Conservation (phyloP, 1,139 yeast genomes). For the Trichomonascaceae sp. region DNA sequence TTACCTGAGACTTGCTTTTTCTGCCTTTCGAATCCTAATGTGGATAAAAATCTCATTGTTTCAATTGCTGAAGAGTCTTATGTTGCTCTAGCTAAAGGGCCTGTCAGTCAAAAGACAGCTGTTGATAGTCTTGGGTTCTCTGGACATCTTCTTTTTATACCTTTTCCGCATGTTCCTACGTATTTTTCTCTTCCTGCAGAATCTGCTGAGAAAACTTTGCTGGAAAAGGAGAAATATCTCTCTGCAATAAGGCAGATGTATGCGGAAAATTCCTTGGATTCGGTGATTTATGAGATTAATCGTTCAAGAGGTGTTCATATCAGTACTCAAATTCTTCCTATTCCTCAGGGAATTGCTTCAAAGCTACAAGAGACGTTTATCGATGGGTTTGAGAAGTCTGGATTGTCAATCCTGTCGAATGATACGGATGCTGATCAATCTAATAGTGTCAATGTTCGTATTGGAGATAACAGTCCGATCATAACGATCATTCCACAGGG, state of each 20-base stretch:
- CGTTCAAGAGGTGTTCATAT: slow-evolving; percentile 31
- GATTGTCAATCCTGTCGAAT: slow-evolving; percentile 10
- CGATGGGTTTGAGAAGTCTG: slow-evolving; percentile 19
- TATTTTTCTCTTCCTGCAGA: slow-evolving; percentile 13
- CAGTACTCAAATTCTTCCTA: slow-evolving; percentile 33
- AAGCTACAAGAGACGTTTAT: slow-evolving; percentile 18
- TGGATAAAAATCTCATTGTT: slow-evolving; percentile 75
- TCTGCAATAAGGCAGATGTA: slow-evolving; percentile 23
- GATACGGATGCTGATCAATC: neutral
- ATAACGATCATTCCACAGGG: slow-evolving; percentile 15
- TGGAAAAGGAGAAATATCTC: slow-evolving; percentile 22
- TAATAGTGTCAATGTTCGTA: slow-evolving; percentile 11
- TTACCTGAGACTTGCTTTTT: slow-evolving; percentile 53
- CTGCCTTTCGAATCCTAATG: slow-evolving; percentile 73
- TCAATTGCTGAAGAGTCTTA: slow-evolving; percentile 65
- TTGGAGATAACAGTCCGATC: slow-evolving; percentile 14
- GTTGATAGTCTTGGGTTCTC: slow-evolving; percentile 43
- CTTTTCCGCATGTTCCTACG: slow-evolving; percentile 66
- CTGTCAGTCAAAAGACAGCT: slow-evolving; percentile 46
- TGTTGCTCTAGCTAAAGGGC: slow-evolving; percentile 83
- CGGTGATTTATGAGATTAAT: slow-evolving; percentile 30
- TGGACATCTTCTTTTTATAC: slow-evolving; percentile 81
- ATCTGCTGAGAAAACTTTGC: slow-evolving; percentile 10
- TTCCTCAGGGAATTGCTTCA: slow-evolving; percentile 16
- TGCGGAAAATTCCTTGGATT: slow-evolving; percentile 18